A percentile compares a stretch with the other conserved stretches of the same genome.
phyloP scores from a whole-genome alignment of 1,284 basidiomycete genomes.

The Polyporus tsugae region DNA sequence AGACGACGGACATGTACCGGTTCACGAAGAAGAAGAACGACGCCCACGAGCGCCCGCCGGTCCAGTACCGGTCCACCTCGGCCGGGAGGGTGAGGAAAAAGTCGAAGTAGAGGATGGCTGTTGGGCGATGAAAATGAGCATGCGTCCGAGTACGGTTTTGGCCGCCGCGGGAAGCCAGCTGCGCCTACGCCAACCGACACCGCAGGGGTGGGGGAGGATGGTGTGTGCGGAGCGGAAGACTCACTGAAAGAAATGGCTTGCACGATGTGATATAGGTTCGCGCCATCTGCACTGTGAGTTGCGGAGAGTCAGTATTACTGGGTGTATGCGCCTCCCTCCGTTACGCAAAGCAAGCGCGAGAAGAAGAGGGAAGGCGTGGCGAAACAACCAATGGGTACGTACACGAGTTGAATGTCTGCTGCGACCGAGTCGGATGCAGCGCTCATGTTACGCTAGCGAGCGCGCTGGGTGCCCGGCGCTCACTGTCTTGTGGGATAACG shows the following conservation, averaged over 20 bases:
- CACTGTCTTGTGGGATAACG: not conserved
- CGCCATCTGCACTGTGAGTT: not conserved
- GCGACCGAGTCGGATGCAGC: constrained; percentile 7
- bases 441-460: constrained; percentile 15
- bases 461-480: not conserved
- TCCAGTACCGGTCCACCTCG: constrained; percentile 33
- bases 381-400: not conserved
- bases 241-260: constrained; percentile 18
- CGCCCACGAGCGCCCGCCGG: constrained; percentile 5
- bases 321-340: not conserved
- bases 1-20: constrained; percentile 18
- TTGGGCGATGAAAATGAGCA: not conserved
- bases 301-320: not conserved
- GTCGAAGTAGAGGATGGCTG: constrained; percentile 21
- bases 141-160: not conserved
- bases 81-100: constrained; percentile 40
- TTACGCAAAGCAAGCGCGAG: not conserved
- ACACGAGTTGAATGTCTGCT: constrained; percentile 11
- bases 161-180: not conserved
- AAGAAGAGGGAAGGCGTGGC: not conserved
- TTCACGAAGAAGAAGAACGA: constrained; percentile 25
- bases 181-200: not conserved
- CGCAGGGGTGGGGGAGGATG: not conserved
- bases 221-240: not conserved
- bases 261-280: constrained; percentile 25